Base-by-base conservation (phyloP, 169 alveolate genomes). In the Eimeria praecox region DNA sequence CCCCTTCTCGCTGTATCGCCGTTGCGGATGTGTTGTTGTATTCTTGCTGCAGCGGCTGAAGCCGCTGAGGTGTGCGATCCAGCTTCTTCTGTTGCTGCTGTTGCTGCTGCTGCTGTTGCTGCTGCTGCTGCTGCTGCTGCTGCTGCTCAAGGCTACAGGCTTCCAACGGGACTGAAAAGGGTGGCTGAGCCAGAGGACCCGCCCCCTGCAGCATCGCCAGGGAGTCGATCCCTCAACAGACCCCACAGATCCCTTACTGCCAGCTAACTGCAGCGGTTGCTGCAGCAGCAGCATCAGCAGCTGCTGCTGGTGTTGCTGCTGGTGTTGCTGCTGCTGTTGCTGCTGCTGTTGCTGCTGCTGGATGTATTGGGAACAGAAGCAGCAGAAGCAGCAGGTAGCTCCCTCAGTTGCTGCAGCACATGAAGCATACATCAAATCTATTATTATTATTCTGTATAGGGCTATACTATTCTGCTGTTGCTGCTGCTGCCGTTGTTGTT, bases 191-290 rank as follows among this genome's bases (percentile, higher is more conserved):
- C 91, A 83, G 75, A 54, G 91, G 75, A 52, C 77, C 77, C 59
- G 44, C 91, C 44, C 78, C 75, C 75, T 54, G 92, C 75, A 54
- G 92, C 92, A 54, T 83, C 54, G 91, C 91, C 91, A 52, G 75
- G 75, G 88, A 3, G 9, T 30, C 54, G 66, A 10, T 27, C 54
- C 38, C 77, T 46, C 46, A 33, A 83, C 75, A 83, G 66, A 49
- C 88, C 73, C 75, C 88, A 44, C 83, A 14, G 83, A 24, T 54
- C 54, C 52, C 22, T 27, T 18, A 12, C n/a, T 5, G 64, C 88
- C 54, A 44, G 40, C 38, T 22, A 44, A 44, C 88, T 1, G 64
- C 44, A 44, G 30, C 40, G 5, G 69, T 24, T 30, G 66, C 89
- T 30, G 89, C 24, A 27, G 89, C 69, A 49, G 62, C 89, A 22